Evolutionary conservation across 306 rosid species (phyloP).

Genomic region (Medicago lupulina): DNA sequence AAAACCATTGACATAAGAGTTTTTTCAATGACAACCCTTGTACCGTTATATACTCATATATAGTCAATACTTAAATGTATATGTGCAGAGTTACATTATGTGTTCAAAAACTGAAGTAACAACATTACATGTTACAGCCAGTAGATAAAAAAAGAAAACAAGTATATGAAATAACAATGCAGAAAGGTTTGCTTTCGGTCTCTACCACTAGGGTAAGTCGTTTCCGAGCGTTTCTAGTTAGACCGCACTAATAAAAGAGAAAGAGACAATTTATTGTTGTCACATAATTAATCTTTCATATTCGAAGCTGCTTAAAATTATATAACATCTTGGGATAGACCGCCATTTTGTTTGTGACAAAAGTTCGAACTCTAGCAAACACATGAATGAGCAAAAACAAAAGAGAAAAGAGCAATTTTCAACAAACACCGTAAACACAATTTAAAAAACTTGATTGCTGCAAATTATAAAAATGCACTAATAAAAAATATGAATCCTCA

Average conservation of each 20-base stretch:
- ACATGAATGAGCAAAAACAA: too few relatives aligned
- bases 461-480: too few relatives aligned
- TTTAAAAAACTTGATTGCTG: too few relatives aligned
- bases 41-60: not conserved
- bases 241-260: constrained; percentile 28
- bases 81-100: not conserved
- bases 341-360: too few relatives aligned
- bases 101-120: not conserved
- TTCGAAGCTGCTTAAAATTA: not conserved
- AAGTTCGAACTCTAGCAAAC: too few relatives aligned
- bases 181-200: constrained; percentile 14
- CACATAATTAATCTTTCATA: constrained; percentile 19
- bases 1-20: not conserved
- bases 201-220: constrained; percentile 12
- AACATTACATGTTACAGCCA: not conserved
- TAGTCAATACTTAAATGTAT: constrained; percentile 1
- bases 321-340: not conserved
- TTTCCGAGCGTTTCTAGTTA: constrained; percentile 32
- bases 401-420: too few relatives aligned
- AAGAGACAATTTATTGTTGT: constrained; percentile 8
- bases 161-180: constrained; percentile 8
- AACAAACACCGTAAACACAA: too few relatives aligned
- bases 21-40: not conserved
- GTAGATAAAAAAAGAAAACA: constrained; percentile 18
- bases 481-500: too few relatives aligned